Evolutionary conservation across 2,329 filamentous ascomycete genomes (phyloP).

Genomic region (Fusarium sacchari): DNA sequence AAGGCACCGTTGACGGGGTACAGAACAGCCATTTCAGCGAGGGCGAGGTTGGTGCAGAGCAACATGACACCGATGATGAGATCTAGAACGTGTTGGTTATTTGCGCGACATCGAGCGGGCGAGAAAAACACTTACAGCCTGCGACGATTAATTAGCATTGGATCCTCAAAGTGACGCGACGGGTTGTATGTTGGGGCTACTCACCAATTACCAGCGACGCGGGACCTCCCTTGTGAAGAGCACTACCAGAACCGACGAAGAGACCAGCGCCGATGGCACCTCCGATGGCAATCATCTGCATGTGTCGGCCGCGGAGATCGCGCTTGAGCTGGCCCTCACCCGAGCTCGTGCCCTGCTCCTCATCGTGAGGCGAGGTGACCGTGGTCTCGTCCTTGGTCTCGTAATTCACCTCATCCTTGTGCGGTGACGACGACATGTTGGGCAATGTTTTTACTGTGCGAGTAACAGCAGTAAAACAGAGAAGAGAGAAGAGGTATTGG

Average conservation of each 20-base stretch:
- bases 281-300: constrained; percentile 96
- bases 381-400: constrained; percentile 21
- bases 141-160: not conserved
- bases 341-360: constrained; percentile 9
- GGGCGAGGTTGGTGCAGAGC: constrained; percentile 77
- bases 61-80: constrained; percentile 38
- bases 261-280: constrained; percentile 74
- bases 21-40: constrained; percentile 90
- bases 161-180: no score
- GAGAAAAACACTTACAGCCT: constrained; percentile 11
- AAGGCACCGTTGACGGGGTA: constrained; percentile 95
- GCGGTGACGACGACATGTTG: constrained; percentile 19
- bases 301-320: constrained; percentile 81
- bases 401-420: constrained; percentile 26
- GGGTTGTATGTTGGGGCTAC: not conserved
- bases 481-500: not conserved
- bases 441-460: not conserved
- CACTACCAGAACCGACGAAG: constrained; percentile 83
- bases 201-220: constrained; percentile 79
- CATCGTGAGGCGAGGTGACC: constrained; percentile 24
- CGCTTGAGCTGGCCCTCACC: constrained; percentile 52
- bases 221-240: constrained; percentile 77
- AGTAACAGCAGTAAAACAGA: not conserved
- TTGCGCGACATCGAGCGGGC: not conserved
- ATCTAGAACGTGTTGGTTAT: constrained; percentile 46